A percentile compares a stretch with the other conserved stretches of the same genome.
These are phyloP conservation scores for Cicer cuneatum DNA, from an alignment of 306 rosid genomes.

Conservation along the genomic window DNA sequence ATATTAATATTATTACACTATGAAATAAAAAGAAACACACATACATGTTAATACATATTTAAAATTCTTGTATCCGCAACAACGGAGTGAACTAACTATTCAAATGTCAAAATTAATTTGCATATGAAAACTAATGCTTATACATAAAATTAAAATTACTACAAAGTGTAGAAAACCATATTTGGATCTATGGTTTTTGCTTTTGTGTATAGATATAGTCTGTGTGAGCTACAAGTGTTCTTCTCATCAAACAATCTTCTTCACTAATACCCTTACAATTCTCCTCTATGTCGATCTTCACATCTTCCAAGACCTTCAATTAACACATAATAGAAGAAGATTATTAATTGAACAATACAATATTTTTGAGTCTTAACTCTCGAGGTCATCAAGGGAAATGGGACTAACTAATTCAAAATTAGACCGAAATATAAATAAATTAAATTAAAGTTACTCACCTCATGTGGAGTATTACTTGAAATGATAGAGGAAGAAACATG, in stretches of 20 bases:
- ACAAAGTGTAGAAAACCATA: not conserved
- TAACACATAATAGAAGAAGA: constrained; percentile 2
- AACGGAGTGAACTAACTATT: not conserved
- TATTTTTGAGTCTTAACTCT: too few relatives aligned
- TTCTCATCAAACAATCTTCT: constrained; percentile 86
- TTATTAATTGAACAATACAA: not conserved
- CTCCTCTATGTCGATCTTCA: constrained; percentile 53
- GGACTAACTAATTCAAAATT: too few relatives aligned
- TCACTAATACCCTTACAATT: constrained; percentile 68
- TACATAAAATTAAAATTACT: constrained; percentile 46
- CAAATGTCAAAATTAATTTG: constrained; percentile 7
- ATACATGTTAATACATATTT: not conserved
- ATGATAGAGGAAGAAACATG: constrained; percentile 40
- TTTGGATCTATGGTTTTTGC: constrained; percentile 55
- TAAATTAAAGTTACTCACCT: constrained; percentile 42
- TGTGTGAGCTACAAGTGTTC: constrained; percentile 82
- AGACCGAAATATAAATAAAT: not conserved
- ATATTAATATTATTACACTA: constrained; percentile 40
- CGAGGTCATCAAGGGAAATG: too few relatives aligned
- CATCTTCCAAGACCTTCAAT: constrained; percentile 55
- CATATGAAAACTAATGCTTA: constrained; percentile 32
- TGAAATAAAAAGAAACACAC: constrained; percentile 20
- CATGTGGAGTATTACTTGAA: constrained; percentile 40
- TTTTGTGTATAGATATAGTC: constrained; percentile 88
- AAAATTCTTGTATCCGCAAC: constrained; percentile 8